Percentiles rank a stretch among this genome's conserved stretches.
phyloP scores from a whole-genome alignment of 495 filamentous ascomycete species.

The Tuber borchii region DNA sequence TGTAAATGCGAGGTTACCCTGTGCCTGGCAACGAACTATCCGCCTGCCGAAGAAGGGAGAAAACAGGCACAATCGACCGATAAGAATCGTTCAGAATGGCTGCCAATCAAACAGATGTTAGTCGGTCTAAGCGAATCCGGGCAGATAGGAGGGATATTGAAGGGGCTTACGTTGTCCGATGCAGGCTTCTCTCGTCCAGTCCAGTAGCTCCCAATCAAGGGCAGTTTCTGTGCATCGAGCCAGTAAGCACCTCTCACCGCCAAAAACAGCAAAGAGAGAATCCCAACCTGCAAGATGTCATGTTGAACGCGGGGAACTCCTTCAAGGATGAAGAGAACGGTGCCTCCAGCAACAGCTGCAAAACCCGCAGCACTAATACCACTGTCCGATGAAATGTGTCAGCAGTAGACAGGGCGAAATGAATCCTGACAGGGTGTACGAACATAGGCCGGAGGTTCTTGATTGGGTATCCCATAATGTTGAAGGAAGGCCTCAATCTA shows the following conservation, averaged over 20 bases:
- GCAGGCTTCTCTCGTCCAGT: constrained; percentile 25
- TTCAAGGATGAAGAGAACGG: constrained; percentile 34
- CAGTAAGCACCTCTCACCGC: not conserved
- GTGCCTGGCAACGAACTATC: constrained; percentile 11
- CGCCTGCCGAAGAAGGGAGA: not conserved
- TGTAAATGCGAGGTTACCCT: not conserved
- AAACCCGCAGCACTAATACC: constrained; percentile 31
- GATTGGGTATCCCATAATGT: constrained; percentile 32
- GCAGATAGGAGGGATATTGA: not conserved
- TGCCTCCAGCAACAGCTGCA: constrained; percentile 31
- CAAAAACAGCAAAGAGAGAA: not conserved
- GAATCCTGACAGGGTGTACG: not conserved
- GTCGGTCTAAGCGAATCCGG: not conserved
- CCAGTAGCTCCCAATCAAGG: constrained; percentile 38
- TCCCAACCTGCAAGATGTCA: constrained; percentile 31
- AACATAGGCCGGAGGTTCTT: constrained; percentile 29
- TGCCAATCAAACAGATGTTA: constrained; percentile 3
- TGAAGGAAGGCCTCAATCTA: constrained; percentile 31
- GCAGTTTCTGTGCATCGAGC: constrained; percentile 26
- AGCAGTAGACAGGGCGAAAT: constrained; percentile 1
- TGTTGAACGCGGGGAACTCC: constrained; percentile 41
- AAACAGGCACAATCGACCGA: not conserved
- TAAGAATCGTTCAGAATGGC: constrained; percentile 19
- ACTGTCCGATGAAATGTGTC: constrained; percentile 20
- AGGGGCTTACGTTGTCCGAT: constrained; percentile 36